phyloP scores from a whole-genome alignment of 495 filamentous ascomycete species.

The Xanthoparmelia taractica region DNA sequence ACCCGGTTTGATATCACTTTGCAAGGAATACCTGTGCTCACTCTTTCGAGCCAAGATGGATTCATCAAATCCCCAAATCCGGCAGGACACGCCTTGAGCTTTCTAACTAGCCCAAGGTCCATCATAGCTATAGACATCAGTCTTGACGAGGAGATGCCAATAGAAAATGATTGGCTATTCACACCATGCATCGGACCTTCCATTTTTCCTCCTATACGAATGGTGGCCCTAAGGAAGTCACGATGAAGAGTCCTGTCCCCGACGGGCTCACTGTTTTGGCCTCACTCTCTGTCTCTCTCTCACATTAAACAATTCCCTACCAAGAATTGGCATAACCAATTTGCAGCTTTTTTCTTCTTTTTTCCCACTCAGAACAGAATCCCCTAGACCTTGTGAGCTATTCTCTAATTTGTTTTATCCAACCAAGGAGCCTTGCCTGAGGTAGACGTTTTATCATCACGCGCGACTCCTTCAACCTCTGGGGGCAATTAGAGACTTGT shows the following conservation, averaged over 20 bases:
- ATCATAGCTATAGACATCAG: neutral
- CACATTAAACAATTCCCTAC: slow-evolving; percentile 2
- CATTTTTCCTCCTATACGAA: neutral
- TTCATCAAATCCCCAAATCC: neutral
- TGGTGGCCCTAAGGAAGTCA: neutral
- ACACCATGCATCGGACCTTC: neutral
- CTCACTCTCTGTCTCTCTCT: neutral
- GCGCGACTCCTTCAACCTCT: neutral
- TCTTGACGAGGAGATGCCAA: neutral
- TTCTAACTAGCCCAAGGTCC: neutral
- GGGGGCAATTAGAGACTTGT: neutral
- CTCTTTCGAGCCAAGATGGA: neutral
- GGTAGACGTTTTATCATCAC: neutral
- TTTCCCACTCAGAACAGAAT: neutral
- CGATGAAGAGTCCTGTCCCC: neutral
- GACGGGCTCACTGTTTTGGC: too few species aligned
- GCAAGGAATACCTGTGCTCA: neutral
- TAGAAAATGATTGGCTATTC: neutral
- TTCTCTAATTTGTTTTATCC: neutral
- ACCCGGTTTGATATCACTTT: neutral
- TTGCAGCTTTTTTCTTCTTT: slow-evolving; percentile 7
- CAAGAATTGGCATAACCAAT: slow-evolving; percentile 9
- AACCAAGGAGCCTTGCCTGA: neutral
- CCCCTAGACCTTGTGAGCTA: neutral
- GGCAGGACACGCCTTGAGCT: neutral